phyloP scores from a whole-genome alignment of 192 early-diverging fungal genomes.

The Mortierella antarctica region DNA sequence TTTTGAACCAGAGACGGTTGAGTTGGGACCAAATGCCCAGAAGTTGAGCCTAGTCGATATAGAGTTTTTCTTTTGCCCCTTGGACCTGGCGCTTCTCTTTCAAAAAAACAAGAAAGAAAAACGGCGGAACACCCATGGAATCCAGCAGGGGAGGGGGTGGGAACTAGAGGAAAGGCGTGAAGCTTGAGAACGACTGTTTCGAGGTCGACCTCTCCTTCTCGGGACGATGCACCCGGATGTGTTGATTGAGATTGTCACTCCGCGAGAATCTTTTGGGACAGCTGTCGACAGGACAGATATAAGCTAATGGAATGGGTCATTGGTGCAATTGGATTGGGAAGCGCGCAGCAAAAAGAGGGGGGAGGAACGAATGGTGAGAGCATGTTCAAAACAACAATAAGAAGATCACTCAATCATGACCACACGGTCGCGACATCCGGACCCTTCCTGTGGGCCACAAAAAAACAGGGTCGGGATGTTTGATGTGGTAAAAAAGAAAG shows the following conservation, averaged over 20 bases:
- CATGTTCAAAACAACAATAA: not conserved
- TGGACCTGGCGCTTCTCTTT: not conserved
- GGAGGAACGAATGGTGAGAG: not conserved
- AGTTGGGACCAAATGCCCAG: no score
- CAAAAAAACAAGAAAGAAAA: no score
- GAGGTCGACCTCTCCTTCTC: conserved; percentile 26
- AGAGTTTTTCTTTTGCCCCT: no score
- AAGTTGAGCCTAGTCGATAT: no score
- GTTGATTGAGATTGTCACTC: conserved; percentile 67
- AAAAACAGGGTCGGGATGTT: no score
- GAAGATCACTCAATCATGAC: not conserved
- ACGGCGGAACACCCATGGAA: no score
- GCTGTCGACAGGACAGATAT: conserved; percentile 44
- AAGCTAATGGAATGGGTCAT: conserved; percentile 55
- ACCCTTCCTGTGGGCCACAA: no score
- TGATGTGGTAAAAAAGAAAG: no score
- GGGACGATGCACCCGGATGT: conserved; percentile 63
- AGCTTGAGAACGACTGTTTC: conserved; percentile 17
- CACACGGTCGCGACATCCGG: no score
- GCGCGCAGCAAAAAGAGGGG: not conserved
- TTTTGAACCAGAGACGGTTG: no score
- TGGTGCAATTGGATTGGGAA: not conserved
- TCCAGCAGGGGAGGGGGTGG: no score
- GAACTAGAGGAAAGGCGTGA: conserved; percentile 15
- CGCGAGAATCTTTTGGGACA: conserved; percentile 65